These are phyloP conservation scores for Leishmania mexicana DNA, from an alignment of 208 protist genomes.

Conservation along the genomic window DNA sequence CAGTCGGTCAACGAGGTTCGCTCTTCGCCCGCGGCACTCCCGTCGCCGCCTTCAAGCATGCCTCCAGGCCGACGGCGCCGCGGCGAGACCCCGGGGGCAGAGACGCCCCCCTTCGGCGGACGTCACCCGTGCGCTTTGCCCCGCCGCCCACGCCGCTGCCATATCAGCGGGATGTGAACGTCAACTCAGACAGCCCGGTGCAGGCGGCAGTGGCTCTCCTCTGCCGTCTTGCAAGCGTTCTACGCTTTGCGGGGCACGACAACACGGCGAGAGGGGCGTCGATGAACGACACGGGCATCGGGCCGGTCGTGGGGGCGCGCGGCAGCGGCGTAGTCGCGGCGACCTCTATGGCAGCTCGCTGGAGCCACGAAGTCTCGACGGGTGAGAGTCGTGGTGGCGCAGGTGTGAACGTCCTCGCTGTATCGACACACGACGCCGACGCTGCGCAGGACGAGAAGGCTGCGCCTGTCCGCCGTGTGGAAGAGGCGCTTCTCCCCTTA, in stretches of 20 bases:
- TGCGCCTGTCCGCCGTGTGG: background rate
- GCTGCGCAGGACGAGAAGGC: background rate
- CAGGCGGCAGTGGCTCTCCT: slow-evolving; percentile 14
- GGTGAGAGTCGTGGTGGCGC: background rate
- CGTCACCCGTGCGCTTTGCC: background rate
- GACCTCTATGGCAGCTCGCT: background rate
- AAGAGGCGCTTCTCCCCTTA: slow-evolving; percentile 4
- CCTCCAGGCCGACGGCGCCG: background rate
- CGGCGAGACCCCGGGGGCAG: background rate
- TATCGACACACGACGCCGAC: background rate
- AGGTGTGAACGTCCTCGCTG: background rate
- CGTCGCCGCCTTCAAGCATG: background rate
- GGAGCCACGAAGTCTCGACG: background rate
- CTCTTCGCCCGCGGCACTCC: background rate
- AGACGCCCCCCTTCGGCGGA: background rate
- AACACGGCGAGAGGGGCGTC: background rate
- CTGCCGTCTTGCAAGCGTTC: slow-evolving; percentile 20
- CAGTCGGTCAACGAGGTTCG: background rate
- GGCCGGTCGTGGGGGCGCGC: no score
- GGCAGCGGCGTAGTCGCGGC: background rate
- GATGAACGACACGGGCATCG: background rate
- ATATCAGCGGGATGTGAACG: background rate
- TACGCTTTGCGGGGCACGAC: background rate
- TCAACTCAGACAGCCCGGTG: background rate
- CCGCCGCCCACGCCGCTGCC: background rate